phyloP scores from a whole-genome alignment of 23 red algal species.

The Porphyridium purpureum region DNA sequence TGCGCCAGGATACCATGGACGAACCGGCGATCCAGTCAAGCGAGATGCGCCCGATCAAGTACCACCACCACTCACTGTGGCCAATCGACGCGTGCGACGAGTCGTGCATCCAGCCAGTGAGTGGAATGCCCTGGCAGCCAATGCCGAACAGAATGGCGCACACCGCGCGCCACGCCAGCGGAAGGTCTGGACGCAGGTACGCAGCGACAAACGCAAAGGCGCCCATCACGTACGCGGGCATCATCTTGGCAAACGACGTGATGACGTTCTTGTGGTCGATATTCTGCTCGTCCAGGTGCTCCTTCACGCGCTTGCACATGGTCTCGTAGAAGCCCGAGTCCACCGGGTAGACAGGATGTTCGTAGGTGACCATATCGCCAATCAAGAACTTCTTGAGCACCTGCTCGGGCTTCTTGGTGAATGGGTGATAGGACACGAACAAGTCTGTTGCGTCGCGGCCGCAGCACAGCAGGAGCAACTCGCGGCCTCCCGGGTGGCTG shows the following conservation, averaged over 20 bases:
- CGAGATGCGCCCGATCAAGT: conserved; percentile 30
- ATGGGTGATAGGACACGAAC: conserved; percentile 60
- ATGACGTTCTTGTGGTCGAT: conserved; percentile 12
- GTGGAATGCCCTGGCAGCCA: conserved; percentile 48
- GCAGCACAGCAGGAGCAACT: conserved; percentile 34
- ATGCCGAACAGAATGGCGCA: conserved; percentile 18
- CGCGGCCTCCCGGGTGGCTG: conserved; percentile 57
- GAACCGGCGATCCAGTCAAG: conserved; percentile 49
- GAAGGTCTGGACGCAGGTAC: conserved; percentile 7
- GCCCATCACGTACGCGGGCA: conserved; percentile 34
- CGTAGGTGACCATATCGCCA: conserved; percentile 25
- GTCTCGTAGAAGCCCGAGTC: conserved; percentile 60
- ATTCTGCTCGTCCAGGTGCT: conserved; percentile 14
- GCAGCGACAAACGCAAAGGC: conserved; percentile 6
- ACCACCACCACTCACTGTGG: conserved; percentile 41
- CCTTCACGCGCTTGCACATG: conserved; percentile 8
- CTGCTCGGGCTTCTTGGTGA: conserved; percentile 11
- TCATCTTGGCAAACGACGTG: conserved; percentile 21
- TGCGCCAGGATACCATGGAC: conserved; percentile 71
- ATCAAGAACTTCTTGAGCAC: conserved; percentile 27
- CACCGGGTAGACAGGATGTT: conserved; percentile 50
- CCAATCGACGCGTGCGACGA: conserved; percentile 54
- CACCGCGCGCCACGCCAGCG: conserved; percentile 7
- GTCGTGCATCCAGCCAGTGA: conserved; percentile 89
- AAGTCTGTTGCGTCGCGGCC: conserved; percentile 66